Evolutionary conservation across 345 rosid species (phyloP).

Genomic region (Populus deltoides): DNA sequence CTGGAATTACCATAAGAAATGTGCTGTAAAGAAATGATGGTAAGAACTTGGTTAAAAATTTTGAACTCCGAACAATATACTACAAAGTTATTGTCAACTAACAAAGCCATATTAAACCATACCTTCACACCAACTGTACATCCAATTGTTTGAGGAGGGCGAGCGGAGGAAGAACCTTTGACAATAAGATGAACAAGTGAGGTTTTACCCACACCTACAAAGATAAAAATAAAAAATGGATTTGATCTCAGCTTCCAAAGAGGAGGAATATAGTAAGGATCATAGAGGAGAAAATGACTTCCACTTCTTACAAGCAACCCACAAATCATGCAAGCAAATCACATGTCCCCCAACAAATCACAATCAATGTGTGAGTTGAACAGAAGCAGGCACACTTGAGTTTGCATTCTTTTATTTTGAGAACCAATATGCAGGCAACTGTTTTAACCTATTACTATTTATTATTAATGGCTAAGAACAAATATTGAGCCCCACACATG

Average conservation of each 20-base stretch:
- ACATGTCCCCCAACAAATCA: neutral
- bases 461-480: neutral
- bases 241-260: constrained; percentile 6
- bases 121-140: constrained; percentile 97
- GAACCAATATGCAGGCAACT: neutral
- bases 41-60: constrained; percentile 9
- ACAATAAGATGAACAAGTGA: constrained; percentile 86
- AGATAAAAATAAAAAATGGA: constrained; percentile 14
- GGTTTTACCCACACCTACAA: constrained; percentile 87
- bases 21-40: constrained; percentile 45
- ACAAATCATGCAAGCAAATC: constrained; percentile 6
- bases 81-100: neutral
- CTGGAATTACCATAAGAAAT: constrained; percentile 66
- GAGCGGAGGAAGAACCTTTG: constrained; percentile 65
- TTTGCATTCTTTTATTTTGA: neutral
- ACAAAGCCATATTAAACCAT: constrained; percentile 9
- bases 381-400: neutral
- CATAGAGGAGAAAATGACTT: neutral
- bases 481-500: neutral
- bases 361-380: neutral
- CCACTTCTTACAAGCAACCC: neutral
- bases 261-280: neutral
- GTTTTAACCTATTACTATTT: neutral
- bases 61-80: constrained; percentile 11
- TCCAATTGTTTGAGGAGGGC: constrained; percentile 93